Evolutionary conservation across 129 eudicot genomes (phyloP), one percentile per base, ranked within the genome.

Genomic region (Dittrichia graveolens): DNA sequence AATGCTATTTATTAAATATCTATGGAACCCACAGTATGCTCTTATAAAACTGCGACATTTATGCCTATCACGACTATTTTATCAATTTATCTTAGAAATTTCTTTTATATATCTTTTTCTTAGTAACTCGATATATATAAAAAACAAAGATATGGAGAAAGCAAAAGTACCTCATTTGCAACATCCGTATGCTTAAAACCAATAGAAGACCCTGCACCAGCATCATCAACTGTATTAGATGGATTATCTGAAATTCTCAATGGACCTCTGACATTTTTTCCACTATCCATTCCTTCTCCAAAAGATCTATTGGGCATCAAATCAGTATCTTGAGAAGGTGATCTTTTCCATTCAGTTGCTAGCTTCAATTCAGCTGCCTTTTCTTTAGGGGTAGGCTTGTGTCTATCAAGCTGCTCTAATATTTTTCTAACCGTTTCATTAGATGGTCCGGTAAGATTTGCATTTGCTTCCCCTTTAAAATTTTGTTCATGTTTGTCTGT

Each of bases 301-400:
- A 78, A 59, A 54, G 68, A 24, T 14, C 75, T 45, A 12, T 35
- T 37, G 64, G 59, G 67, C 43, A 45, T 7, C 48, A 78, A 54
- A 53, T 44, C 80, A 58, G 71, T 47, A 48, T 73, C 75, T 66
- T 75, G 79, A 43, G 87, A 54, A 52, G 95, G 46, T 16, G 83
- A 65, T 52, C 61, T 85, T 80, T 81, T 84, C 95, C 96, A 84
- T 74, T 80, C 77, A 35, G 84, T 83, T 6, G 87, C 95, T 56
- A 79, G 69, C 84, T 83, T 87, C 76, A 87, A 62, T 66, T 93
- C 98, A 64, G 82, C 87, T 78, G 87, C 91, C 75, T 78, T 86
- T 54, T 93, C 92, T 77, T 80, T 82, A 64, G 96, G 95, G n/a
- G 95, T 85, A 15, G 96, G 92, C 58, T 81, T 83, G 81, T 66